phyloP scores from a whole-genome alignment of 768 basidiomycete genomes.

The Suillus clintonianus region DNA sequence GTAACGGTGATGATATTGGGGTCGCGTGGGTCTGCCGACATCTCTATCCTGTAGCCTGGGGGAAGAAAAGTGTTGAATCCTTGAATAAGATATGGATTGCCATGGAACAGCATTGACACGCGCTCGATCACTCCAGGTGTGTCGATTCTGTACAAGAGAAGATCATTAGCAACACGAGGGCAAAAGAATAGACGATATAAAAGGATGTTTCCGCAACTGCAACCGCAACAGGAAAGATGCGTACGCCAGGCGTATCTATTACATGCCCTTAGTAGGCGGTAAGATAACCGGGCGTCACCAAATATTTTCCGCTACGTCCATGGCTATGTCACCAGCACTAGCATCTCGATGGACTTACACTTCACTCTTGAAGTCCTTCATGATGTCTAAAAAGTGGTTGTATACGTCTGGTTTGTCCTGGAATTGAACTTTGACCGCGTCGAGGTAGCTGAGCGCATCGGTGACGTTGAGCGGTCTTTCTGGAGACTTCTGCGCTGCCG shows the following conservation, averaged over 20 bases:
- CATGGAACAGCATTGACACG: conserved; percentile 90
- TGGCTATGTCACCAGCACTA: not conserved
- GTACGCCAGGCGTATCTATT: not conserved
- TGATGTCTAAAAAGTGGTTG: conserved; percentile 92
- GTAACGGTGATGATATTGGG: conserved; percentile 79
- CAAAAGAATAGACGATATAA: conserved; percentile 13
- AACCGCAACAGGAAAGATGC: not conserved
- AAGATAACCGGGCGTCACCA: conserved; percentile 3
- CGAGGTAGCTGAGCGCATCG: conserved; percentile 91
- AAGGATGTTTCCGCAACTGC: not conserved
- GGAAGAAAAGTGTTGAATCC: conserved; percentile 99
- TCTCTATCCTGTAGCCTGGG: conserved; percentile 90
- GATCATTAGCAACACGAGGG: conserved; percentile 10
- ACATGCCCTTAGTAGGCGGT: conserved; percentile 1
- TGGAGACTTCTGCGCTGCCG: conserved; percentile 34
- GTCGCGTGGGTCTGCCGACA: conserved; percentile 69
- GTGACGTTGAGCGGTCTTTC: conserved; percentile 85
- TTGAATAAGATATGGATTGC: conserved; percentile 87
- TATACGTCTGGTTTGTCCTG: conserved; percentile 90
- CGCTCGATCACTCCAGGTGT: conserved; percentile 97
- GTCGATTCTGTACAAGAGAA: conserved; percentile 69
- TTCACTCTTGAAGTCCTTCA: conserved; percentile 99
- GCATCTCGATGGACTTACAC: conserved; percentile 51
- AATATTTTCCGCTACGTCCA: conserved; percentile 3
- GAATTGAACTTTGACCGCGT: conserved; percentile 93